Percentiles rank a stretch among this genome's conserved stretches.
phyloP scores from a whole-genome alignment of 805 yeast genomes.

The Candida patagonica region DNA sequence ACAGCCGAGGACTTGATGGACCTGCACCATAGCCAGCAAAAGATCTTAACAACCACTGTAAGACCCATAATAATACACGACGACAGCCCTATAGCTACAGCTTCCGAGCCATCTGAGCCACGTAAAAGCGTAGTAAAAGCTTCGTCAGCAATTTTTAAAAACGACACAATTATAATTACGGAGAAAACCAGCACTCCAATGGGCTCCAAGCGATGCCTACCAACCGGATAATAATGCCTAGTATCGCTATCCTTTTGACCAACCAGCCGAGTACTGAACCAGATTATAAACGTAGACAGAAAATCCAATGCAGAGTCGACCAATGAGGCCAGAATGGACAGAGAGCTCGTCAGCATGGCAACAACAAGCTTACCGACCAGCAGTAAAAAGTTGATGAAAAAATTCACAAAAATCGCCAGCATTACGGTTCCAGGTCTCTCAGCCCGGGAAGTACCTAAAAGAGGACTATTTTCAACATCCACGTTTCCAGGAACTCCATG shows the following conservation, averaged over 20 bases:
- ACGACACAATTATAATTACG: conserved; percentile 59
- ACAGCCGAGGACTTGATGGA: conserved; percentile 55
- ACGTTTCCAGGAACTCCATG: conserved; percentile 50
- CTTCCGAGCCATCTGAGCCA: conserved; percentile 21
- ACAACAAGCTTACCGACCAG: conserved; percentile 53
- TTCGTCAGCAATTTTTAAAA: conserved; percentile 62
- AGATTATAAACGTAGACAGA: conserved; percentile 65
- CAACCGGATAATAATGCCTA: conserved; percentile 46
- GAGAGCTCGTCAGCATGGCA: conserved; percentile 55
- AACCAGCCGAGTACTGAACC: conserved; percentile 40
- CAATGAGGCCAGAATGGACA: conserved; percentile 69
- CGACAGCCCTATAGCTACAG: conserved; percentile 41
- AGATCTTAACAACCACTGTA: conserved; percentile 52
- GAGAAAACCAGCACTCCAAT: conserved; percentile 69
- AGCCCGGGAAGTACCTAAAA: conserved; percentile 39
- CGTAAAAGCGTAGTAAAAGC: conserved; percentile 42
- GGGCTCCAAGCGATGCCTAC: conserved; percentile 66
- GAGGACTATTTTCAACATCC: conserved; percentile 46
- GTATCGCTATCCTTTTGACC: conserved; percentile 38
- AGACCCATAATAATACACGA: conserved; percentile 50
- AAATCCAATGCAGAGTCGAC: conserved; percentile 71
- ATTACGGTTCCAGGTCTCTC: conserved; percentile 39
- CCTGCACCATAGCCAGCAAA: conserved; percentile 57
- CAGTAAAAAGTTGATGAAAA: conserved; percentile 45
- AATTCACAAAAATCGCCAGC: conserved; percentile 56